Evolutionary conservation across 1,284 basidiomycete genomes (phyloP).

Genomic region (Testicularia cyperi): DNA sequence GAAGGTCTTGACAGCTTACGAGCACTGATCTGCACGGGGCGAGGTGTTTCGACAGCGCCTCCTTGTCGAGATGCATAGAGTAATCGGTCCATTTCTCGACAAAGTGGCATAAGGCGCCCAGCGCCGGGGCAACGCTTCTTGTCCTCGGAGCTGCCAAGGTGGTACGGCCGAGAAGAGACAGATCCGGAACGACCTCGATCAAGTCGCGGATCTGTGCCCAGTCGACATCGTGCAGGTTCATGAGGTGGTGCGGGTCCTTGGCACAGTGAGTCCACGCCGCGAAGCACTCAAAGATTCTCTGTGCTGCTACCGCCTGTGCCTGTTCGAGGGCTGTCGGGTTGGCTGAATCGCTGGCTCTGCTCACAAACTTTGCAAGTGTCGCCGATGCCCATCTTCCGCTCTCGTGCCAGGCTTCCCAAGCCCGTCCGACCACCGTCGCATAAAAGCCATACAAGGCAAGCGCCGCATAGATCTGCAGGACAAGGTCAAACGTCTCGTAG

Average conservation of each 20-base stretch:
- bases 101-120: background rate
- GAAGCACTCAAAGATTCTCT: conserved; percentile 63
- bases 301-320: too few relatives aligned
- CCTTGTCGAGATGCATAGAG: too few relatives aligned
- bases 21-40: too few relatives aligned
- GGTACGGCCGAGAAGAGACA: too few relatives aligned
- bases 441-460: conserved; percentile 79
- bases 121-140: background rate
- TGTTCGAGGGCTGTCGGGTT: too few relatives aligned
- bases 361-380: too few relatives aligned
- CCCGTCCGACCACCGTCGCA: conserved; percentile 66
- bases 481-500: conserved; percentile 24
- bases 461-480: conserved; percentile 68
- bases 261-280: conserved; percentile 79
- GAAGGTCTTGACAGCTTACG: too few relatives aligned
- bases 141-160: too few relatives aligned
- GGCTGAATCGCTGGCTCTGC: too few relatives aligned
- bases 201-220: conserved; percentile 84
- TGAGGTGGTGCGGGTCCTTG: conserved; percentile 82
- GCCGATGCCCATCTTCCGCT: conserved; percentile 23
- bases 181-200: conserved; percentile 60
- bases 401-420: conserved; percentile 29
- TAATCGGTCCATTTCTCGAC: background rate
- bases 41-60: too few relatives aligned
- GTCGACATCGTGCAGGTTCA: conserved; percentile 79